Conservation (phyloP, 1,284 basidiomycete genomes). For the Sphagnurus paluster region DNA sequence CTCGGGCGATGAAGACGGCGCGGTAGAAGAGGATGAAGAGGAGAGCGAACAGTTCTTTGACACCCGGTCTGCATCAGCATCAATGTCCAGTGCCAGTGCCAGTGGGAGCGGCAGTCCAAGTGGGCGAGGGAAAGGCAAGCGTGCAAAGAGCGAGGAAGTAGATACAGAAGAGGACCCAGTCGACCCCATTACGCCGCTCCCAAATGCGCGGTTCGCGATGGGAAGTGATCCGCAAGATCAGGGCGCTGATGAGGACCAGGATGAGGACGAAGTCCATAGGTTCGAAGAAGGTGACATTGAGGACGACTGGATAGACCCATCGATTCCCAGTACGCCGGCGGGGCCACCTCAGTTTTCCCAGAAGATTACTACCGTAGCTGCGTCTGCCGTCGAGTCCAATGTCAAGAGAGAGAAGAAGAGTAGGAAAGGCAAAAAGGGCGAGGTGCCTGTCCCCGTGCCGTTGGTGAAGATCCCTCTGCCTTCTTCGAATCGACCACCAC, state of each 20-base stretch:
- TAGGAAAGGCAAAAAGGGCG: conserved; percentile 30
- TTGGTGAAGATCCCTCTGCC: conserved; percentile 18
- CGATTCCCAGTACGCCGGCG: conserved; percentile 15
- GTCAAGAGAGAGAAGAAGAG: conserved; percentile 15
- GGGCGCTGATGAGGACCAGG: conserved; percentile 18
- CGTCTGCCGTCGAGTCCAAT: not conserved
- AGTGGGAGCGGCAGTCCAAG: conserved; percentile 22
- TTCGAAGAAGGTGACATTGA: conserved; percentile 54
- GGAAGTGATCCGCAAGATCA: conserved; percentile 1
- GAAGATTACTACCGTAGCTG: not conserved
- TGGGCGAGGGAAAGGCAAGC: conserved; percentile 22
- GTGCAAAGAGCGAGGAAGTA: conserved; percentile 44
- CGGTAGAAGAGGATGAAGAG: conserved; percentile 22
- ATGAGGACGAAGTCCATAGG: conserved; percentile 25
- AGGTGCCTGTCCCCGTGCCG: conserved; percentile 39
- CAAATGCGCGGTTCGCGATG: conserved; percentile 47
- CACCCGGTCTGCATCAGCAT: conserved; percentile 40
- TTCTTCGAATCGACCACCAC: conserved; percentile 26
- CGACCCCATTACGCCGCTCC: conserved; percentile 64
- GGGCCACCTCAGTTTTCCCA: conserved; percentile 4
- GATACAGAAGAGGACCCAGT: conserved; percentile 70
- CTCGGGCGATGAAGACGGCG: conserved; percentile 30
- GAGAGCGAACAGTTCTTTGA: conserved; percentile 48
- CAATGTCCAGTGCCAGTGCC: conserved; percentile 35
- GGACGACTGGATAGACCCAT: conserved; percentile 45